These are phyloP conservation scores for Uronychia binucleata DNA, from an alignment of 73 alveolate species.

Conservation along the genomic window DNA sequence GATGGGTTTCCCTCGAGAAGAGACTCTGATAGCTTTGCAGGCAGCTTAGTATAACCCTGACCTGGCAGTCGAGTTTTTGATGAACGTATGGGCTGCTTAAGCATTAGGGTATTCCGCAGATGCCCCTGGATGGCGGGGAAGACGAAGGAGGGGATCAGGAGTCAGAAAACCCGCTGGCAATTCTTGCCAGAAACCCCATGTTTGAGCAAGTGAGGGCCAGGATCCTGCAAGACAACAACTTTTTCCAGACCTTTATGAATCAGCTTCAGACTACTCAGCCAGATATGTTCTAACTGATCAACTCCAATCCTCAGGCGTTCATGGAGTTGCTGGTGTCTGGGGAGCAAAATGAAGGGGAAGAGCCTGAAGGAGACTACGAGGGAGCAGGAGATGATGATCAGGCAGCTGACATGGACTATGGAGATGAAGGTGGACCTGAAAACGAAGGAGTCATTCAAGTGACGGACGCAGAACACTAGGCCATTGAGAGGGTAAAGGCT, in stretches of 20 bases:
- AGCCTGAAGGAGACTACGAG: neutral
- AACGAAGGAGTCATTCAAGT: neutral
- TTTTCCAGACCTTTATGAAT: neutral
- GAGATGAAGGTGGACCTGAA: conserved; percentile 43
- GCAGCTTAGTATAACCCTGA: conserved; percentile 81
- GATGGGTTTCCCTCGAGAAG: conserved; percentile 60
- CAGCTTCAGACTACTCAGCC: neutral
- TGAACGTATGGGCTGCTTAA: conserved; percentile 53
- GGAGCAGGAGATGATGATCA: neutral
- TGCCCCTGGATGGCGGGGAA: conserved; percentile 37
- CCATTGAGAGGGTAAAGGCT: conserved; percentile 2
- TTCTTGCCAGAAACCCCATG: neutral
- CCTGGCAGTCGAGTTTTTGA: conserved; percentile 71
- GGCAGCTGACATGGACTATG: too few relatives aligned
- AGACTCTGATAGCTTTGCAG: conserved; percentile 57
- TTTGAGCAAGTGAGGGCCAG: neutral
- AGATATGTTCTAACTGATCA: neutral
- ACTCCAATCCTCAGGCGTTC: neutral
- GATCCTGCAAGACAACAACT: neutral
- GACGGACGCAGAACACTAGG: neutral
- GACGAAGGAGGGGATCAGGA: conserved; percentile 14
- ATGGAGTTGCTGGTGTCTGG: neutral
- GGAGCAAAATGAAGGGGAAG: neutral
- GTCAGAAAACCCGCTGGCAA: neutral
- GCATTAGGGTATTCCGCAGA: neutral